Conservation (phyloP, 139 green algal genomes). For the Picochlorum costavermella region DNA sequence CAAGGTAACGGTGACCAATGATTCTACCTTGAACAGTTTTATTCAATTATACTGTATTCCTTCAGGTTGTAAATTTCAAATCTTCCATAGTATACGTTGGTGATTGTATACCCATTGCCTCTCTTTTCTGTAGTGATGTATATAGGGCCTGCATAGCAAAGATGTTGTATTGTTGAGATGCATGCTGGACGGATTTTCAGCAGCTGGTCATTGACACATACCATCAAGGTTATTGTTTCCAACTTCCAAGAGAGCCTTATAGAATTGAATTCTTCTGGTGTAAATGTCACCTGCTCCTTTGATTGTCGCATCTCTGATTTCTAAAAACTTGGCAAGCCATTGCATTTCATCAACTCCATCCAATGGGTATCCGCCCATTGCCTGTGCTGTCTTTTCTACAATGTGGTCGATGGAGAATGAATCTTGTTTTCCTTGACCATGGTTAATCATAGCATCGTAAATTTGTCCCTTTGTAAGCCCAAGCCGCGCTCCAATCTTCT, state of each 20-base stretch:
- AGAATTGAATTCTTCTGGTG: constrained; percentile 16
- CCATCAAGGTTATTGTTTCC: constrained; percentile 22
- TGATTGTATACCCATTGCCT: constrained; percentile 13
- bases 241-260: constrained; percentile 8
- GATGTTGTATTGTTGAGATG: not conserved
- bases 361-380: constrained; percentile 12
- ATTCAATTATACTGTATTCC: not conserved
- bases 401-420: constrained; percentile 25
- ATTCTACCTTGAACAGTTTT: too few species aligned
- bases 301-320: constrained; percentile 11
- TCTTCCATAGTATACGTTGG: constrained; percentile 23
- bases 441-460: constrained; percentile 29
- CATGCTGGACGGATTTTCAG: too few species aligned
- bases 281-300: not conserved
- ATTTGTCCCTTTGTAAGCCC: constrained; percentile 25
- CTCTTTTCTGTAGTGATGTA: constrained; percentile 19
- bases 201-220: not conserved
- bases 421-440: constrained; percentile 18
- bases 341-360: constrained; percentile 18
- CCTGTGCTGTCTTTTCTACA: not conserved
- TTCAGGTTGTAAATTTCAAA: constrained; percentile 8
- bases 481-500: constrained; percentile 1
- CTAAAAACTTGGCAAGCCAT: constrained; percentile 22
- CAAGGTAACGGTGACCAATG: too few species aligned
- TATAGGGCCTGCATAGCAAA: constrained; percentile 13